phyloP scores from a whole-genome alignment of 192 early-diverging fungal genomes.

The Coemansia sp. region DNA sequence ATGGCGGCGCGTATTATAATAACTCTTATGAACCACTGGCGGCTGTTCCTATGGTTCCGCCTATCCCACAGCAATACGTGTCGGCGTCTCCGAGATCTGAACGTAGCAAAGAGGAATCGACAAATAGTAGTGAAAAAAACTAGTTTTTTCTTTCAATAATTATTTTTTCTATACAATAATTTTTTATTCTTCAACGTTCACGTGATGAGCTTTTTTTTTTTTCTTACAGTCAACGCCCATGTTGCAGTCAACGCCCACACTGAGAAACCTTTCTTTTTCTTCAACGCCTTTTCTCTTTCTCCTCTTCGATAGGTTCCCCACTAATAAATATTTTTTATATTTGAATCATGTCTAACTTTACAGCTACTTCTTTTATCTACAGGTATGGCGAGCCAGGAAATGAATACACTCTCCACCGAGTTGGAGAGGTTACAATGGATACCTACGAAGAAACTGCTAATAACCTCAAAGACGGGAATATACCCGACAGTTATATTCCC shows the following conservation, averaged over 20 bases:
- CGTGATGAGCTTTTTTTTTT: background rate
- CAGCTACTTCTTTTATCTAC: background rate
- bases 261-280: background rate
- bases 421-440: background rate
- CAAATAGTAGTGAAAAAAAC: conserved; percentile 16
- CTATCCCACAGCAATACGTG: conserved; percentile 29
- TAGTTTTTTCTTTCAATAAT: background rate
- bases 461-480: background rate
- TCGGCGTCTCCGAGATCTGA: conserved; percentile 26
- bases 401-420: background rate
- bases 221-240: background rate
- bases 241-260: background rate
- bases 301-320: background rate
- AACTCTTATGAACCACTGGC: conserved; percentile 11
- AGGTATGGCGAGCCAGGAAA: background rate
- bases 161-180: no score
- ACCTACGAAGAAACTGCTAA: background rate
- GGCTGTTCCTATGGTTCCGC: conserved; percentile 14
- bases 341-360: background rate
- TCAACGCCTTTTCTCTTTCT: background rate
- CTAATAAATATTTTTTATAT: background rate
- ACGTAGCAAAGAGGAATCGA: conserved; percentile 13
- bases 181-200: background rate
- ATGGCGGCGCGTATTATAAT: background rate
- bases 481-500: background rate